A percentile compares a stretch with the other conserved stretches of the same genome.
These are phyloP conservation scores for Hypericum androsaemum DNA, from an alignment of 345 rosid species.

Conservation along the genomic window DNA sequence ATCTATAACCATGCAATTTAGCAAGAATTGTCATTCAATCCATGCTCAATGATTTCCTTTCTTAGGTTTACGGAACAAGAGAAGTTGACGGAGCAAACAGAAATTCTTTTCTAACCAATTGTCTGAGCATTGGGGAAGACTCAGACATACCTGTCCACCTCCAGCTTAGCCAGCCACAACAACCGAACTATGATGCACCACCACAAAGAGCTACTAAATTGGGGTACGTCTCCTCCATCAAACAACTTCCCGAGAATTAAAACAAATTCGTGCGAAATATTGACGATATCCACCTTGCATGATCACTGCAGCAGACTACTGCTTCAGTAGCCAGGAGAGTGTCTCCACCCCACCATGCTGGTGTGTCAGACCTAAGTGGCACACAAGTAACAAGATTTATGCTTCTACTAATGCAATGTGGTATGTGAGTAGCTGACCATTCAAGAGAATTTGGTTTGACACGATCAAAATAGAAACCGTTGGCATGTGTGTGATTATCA, in stretches of 20 bases:
- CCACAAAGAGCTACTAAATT: constrained; percentile 39
- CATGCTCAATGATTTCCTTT: constrained; percentile 15
- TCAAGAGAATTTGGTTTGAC: constrained; percentile 24
- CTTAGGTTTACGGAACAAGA: constrained; percentile 41
- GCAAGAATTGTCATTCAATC: constrained; percentile 20
- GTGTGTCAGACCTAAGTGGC: constrained; percentile 18
- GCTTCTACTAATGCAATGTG: constrained; percentile 31
- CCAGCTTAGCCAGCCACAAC: constrained; percentile 59
- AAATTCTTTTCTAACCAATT: constrained; percentile 32
- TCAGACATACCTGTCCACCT: constrained; percentile 44
- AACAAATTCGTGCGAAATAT: neutral
- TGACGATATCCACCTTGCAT: constrained; percentile 13
- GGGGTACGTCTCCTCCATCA: constrained; percentile 40
- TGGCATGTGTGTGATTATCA: constrained; percentile 19
- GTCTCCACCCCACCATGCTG: constrained; percentile 16
- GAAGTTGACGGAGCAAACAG: constrained; percentile 28
- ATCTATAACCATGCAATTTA: constrained; percentile 3
- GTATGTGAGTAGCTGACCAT: constrained; percentile 28
- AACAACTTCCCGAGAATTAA: constrained; percentile 4
- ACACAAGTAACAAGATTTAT: constrained; percentile 15
- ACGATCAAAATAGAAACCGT: constrained; percentile 14
- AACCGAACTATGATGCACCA: constrained; percentile 30
- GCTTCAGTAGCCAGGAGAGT: constrained; percentile 33
- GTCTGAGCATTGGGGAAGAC: constrained; percentile 40
- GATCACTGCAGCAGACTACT: constrained; percentile 43